These are phyloP conservation scores for Carpinus fangiana DNA, from an alignment of 306 rosid genomes.

Conservation along the genomic window DNA sequence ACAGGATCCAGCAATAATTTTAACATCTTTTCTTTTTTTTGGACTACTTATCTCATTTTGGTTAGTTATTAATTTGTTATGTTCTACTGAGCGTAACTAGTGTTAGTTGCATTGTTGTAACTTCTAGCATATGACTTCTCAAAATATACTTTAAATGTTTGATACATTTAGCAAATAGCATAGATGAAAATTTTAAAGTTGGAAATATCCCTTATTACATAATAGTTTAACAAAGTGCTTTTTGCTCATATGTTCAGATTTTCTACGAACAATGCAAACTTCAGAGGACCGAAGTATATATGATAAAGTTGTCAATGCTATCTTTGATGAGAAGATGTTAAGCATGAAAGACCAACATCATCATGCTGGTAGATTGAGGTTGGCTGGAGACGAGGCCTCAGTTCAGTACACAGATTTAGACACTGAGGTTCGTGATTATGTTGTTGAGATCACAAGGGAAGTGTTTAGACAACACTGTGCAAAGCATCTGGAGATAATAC, in stretches of 20 bases:
- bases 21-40: not conserved
- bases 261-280: conserved; percentile 77
- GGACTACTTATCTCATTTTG: not conserved
- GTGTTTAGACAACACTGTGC: conserved; percentile 87
- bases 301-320: conserved; percentile 83
- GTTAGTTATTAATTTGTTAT: not conserved
- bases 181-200: too few species aligned
- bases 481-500: conserved; percentile 69
- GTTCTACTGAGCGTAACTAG: not conserved
- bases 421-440: conserved; percentile 84
- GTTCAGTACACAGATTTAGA: conserved; percentile 64
- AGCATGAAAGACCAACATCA: conserved; percentile 53
- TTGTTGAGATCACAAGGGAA: conserved; percentile 65
- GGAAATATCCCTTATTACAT: too few species aligned
- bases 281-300: conserved; percentile 82
- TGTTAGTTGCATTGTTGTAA: not conserved
- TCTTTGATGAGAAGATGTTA: conserved; percentile 75
- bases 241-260: conserved; percentile 53
- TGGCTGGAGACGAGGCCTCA: conserved; percentile 53
- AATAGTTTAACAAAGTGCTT: conserved; percentile 22
- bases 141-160: conserved; percentile 5
- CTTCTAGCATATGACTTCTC: not conserved
- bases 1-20: not conserved
- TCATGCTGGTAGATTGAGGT: conserved; percentile 49
- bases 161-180: not conserved